phyloP scores from a whole-genome alignment of 2,329 filamentous ascomycete genomes.

The Penicillium sp. region DNA sequence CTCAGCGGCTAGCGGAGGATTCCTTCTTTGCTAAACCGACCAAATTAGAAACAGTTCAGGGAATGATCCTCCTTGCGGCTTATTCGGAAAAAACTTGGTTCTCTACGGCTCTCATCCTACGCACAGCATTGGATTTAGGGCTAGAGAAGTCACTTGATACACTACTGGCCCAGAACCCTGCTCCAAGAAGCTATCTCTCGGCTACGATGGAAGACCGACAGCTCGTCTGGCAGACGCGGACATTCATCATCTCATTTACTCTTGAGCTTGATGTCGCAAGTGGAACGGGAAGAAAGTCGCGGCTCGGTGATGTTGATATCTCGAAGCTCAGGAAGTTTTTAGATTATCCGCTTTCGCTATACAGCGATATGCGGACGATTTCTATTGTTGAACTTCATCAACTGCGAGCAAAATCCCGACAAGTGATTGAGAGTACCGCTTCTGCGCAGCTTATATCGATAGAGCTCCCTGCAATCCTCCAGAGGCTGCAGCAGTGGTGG shows the following conservation, averaged over 20 bases:
- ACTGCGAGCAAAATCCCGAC: conserved; percentile 38
- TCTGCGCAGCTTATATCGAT: conserved; percentile 32
- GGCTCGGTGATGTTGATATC: conserved; percentile 39
- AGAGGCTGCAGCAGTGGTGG: conserved; percentile 39
- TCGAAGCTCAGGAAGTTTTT: conserved; percentile 39
- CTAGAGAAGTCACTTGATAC: conserved; percentile 42
- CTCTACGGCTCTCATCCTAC: conserved; percentile 41
- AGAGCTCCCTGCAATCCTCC: conserved; percentile 40
- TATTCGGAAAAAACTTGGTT: conserved; percentile 46
- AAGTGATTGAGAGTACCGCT: conserved; percentile 35
- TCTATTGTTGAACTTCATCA: conserved; percentile 43
- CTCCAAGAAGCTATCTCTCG: conserved; percentile 40
- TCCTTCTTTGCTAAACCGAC: conserved; percentile 44
- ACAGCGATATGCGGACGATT: conserved; percentile 41
- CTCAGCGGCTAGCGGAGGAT: conserved; percentile 41
- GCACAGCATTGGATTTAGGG: conserved; percentile 41
- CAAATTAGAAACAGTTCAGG: conserved; percentile 42
- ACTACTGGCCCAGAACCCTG: conserved; percentile 34
- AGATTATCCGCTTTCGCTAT: conserved; percentile 41
- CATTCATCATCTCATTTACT: conserved; percentile 42
- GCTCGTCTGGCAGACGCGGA: conserved; percentile 42
- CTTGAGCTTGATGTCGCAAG: conserved; percentile 42
- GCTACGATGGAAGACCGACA: conserved; percentile 41
- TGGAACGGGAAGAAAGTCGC: conserved; percentile 41
- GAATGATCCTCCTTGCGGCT: conserved; percentile 42